Evolutionary conservation across 495 filamentous ascomycete species (phyloP).

Genomic region (Podospora sp.): DNA sequence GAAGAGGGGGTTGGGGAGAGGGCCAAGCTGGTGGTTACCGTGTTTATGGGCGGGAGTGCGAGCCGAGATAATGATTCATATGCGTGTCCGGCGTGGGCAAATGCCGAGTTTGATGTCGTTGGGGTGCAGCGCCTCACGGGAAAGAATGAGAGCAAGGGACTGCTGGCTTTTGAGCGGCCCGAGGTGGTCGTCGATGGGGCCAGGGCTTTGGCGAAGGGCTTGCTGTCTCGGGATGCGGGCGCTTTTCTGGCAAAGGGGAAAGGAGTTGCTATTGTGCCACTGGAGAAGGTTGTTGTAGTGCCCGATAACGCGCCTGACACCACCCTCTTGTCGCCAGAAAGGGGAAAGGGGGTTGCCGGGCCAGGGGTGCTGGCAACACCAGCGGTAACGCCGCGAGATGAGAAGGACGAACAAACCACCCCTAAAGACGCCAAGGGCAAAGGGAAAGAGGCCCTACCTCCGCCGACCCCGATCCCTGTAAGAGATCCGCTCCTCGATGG

Average conservation of each 20-base stretch:
- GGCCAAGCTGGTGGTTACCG: constrained; percentile 47
- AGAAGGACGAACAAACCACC: constrained; percentile 6
- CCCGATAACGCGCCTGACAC: neutral
- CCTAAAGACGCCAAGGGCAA: constrained; percentile 20
- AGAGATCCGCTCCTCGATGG: constrained; percentile 25
- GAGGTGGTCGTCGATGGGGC: constrained; percentile 45
- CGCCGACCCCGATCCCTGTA: constrained; percentile 8
- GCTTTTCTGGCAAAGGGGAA: neutral
- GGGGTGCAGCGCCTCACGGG: constrained; percentile 37
- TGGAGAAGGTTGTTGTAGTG: constrained; percentile 38
- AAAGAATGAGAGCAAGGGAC: constrained; percentile 29
- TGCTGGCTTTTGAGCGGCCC: constrained; percentile 48
- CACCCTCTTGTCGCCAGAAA: neutral
- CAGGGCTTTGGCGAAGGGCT: constrained; percentile 39
- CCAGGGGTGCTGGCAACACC: neutral
- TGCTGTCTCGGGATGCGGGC: constrained; percentile 38
- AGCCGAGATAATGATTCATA: constrained; percentile 19
- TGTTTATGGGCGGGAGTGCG: constrained; percentile 37
- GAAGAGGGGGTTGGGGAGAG: constrained; percentile 15
- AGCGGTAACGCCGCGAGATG: neutral
- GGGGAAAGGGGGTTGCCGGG: constrained; percentile 4
- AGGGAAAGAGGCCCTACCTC: neutral
- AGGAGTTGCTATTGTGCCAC: constrained; percentile 18
- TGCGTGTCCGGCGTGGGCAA: constrained; percentile 49
- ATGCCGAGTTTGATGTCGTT: constrained; percentile 43